Percentiles rank a stretch among this genome's conserved stretches.
Evolutionary conservation across 2,329 filamentous ascomycete genomes (phyloP).

Genomic region (Botrytis fabae): DNA sequence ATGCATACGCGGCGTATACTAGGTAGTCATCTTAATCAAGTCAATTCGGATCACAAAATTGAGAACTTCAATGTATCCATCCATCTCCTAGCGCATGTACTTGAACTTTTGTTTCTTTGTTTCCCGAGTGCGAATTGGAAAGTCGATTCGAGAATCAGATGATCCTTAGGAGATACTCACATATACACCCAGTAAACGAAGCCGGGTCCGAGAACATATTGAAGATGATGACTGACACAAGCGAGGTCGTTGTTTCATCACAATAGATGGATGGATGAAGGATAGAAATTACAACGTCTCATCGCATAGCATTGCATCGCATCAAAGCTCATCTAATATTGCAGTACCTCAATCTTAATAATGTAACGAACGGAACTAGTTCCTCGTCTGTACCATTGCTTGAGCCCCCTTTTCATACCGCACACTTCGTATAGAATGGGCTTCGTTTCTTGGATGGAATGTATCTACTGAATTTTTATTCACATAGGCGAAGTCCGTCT

Average conservation of each 20-base stretch:
- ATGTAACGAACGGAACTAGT: not conserved
- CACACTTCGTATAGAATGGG: not conserved
- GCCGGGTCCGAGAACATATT: not conserved
- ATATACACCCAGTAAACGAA: not conserved
- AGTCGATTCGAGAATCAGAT: constrained; percentile 13
- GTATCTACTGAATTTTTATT: not conserved
- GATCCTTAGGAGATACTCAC: constrained; percentile 13
- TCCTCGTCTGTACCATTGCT: not conserved
- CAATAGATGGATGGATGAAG: not conserved
- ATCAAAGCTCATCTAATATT: not conserved
- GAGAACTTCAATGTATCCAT: not conserved
- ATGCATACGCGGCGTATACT: constrained; percentile 4
- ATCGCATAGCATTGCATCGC: constrained; percentile 11
- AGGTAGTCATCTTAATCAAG: not conserved
- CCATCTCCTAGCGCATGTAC: not conserved
- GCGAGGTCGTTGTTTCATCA: not conserved
- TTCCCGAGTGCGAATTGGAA: not conserved
- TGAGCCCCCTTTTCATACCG: not conserved
- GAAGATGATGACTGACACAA: not conserved
- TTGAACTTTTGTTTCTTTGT: not conserved
- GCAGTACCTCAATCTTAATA: not conserved
- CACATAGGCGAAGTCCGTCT: constrained; percentile 12
- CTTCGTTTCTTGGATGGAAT: not conserved
- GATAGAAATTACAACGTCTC: constrained; percentile 6
- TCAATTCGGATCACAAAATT: constrained; percentile 2